Evolutionary conservation across 2,329 filamentous ascomycete genomes (phyloP).

Genomic region (Cladosporium colombiae): DNA sequence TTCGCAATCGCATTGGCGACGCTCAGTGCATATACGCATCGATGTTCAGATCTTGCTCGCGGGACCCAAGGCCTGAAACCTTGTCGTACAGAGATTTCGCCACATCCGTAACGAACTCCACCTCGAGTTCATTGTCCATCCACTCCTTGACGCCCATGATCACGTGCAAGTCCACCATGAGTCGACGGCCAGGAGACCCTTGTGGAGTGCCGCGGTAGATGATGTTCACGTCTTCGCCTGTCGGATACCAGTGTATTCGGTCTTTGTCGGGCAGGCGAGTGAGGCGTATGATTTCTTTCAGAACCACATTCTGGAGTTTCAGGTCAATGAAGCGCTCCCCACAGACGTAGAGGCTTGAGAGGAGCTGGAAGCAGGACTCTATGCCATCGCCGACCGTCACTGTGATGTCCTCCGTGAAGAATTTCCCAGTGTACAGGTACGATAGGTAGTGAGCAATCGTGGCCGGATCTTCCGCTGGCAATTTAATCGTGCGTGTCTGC

Average conservation of each 20-base stretch:
- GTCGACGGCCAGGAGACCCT: conserved; percentile 7
- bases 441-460: conserved; percentile 24
- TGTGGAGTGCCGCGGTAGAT: conserved; percentile 19
- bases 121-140: background rate
- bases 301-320: background rate
- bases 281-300: background rate
- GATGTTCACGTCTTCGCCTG: background rate
- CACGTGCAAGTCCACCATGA: conserved; percentile 19
- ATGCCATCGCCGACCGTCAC: background rate
- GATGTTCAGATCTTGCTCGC: too few species aligned
- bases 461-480: conserved; percentile 18
- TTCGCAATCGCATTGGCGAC: too few species aligned
- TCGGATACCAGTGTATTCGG: background rate
- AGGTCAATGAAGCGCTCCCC: background rate
- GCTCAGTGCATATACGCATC: too few species aligned
- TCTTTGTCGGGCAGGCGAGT: background rate
- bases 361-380: background rate
- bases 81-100: background rate
- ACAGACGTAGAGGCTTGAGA: background rate
- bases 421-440: conserved; percentile 25
- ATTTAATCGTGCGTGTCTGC: conserved; percentile 20
- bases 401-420: background rate
- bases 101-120: background rate
- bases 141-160: background rate
- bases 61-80: background rate